A percentile compares a stretch with the other conserved stretches of the same genome.
Conservation (phyloP, 306 rosid species). For the Canavalia ensiformis region DNA sequence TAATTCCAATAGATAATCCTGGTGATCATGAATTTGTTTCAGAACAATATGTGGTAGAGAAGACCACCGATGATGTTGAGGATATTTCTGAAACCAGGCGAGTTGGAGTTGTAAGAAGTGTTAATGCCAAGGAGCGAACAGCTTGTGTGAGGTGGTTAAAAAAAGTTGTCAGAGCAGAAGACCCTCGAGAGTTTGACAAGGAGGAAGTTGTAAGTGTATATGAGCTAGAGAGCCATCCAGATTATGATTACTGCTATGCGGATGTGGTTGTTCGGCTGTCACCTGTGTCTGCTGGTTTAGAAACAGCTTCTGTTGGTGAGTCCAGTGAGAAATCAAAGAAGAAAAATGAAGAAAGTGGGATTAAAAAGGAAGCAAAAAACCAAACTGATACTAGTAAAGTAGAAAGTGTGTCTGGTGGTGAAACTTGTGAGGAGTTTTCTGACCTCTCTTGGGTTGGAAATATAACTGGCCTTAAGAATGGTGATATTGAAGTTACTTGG, state of each 20-base stretch:
- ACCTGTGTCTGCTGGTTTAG: slow-evolving; percentile 69
- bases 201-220: slow-evolving; percentile 96
- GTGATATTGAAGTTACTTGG: slow-evolving; percentile 99
- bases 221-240: slow-evolving; percentile 97
- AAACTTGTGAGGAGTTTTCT: slow-evolving; percentile 64
- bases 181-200: slow-evolving; percentile 86
- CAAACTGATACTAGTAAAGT: slow-evolving; percentile 51
- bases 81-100: slow-evolving; percentile 74
- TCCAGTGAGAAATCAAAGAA: slow-evolving; percentile 59
- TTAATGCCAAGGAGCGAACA: slow-evolving; percentile 92
- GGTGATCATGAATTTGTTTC: slow-evolving; percentile 99
- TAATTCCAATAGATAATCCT: slow-evolving; percentile 89
- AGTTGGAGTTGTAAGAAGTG: slow-evolving; percentile 96
- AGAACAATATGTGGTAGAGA: slow-evolving; percentile 96
- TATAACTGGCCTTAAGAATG: slow-evolving; percentile 90
- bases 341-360: slow-evolving; percentile 58
- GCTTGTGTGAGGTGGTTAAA: slow-evolving; percentile 94
- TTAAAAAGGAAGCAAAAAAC: slow-evolving; percentile 46
- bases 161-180: slow-evolving; percentile 79
- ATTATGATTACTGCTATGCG: slow-evolving; percentile 96
- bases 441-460: slow-evolving; percentile 99
- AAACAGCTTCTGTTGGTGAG: slow-evolving; percentile 58
- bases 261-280: slow-evolving; percentile 94
- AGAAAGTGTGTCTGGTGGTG: slow-evolving; percentile 55
- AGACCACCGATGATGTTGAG: slow-evolving; percentile 80